These are phyloP conservation scores for Hypoxylon sp. DNA, from an alignment of 2,329 filamentous ascomycete genomes.

Conservation along the genomic window DNA sequence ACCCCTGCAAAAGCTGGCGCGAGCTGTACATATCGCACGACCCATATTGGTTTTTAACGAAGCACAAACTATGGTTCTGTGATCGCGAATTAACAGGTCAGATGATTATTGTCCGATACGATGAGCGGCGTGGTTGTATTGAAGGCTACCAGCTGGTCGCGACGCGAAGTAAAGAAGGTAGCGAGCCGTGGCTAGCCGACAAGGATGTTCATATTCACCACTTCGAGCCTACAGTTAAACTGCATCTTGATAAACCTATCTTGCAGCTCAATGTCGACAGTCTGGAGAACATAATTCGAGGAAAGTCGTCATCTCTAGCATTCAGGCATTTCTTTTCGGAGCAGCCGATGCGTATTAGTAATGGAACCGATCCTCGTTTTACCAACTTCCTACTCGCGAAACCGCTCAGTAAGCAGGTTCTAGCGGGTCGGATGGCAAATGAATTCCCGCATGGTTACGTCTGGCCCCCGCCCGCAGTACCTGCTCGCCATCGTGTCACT, in stretches of 20 bases:
- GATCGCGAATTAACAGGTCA: conserved; percentile 81
- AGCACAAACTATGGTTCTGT: conserved; percentile 87
- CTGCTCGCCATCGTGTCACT: conserved; percentile 69
- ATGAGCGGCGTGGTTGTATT: conserved; percentile 80
- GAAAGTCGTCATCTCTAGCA: conserved; percentile 31
- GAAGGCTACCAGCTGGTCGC: conserved; percentile 85
- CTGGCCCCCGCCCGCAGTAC: conserved; percentile 84
- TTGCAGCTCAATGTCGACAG: conserved; percentile 66
- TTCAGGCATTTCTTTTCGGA: conserved; percentile 63
- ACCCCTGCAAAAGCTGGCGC: conserved; percentile 75
- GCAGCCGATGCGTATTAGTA: conserved; percentile 67
- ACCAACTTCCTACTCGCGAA: conserved; percentile 79
- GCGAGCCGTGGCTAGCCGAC: conserved; percentile 76
- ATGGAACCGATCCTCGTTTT: conserved; percentile 66
- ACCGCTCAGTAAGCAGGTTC: conserved; percentile 58
- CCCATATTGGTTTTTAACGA: conserved; percentile 86
- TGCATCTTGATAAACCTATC: conserved; percentile 83
- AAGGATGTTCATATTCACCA: conserved; percentile 77
- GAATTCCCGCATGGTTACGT: conserved; percentile 67
- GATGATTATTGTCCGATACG: conserved; percentile 82
- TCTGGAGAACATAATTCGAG: conserved; percentile 46
- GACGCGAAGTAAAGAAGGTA: conserved; percentile 67
- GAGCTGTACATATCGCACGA: conserved; percentile 82
- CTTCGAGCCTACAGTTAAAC: conserved; percentile 77
- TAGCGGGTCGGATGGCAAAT: conserved; percentile 52